Percentiles rank a stretch among this genome's conserved stretches.
Evolutionary conservation across 2,329 filamentous ascomycete species (phyloP).

Genomic region (Neofusicoccum umdonicola): DNA sequence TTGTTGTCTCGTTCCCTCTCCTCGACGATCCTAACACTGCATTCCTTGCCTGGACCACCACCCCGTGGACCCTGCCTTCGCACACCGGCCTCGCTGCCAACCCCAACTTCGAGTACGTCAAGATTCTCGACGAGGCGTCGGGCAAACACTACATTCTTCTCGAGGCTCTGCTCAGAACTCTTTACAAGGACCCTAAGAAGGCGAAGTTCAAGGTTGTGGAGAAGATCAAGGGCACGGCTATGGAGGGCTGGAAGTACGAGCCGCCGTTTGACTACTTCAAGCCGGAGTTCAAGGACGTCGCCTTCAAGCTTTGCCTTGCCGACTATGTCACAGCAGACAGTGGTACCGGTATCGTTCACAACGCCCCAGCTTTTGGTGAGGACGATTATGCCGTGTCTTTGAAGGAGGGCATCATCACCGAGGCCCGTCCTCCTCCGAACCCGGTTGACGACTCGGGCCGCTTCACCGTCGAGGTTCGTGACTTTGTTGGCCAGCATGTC

Average conservation of each 20-base stretch:
- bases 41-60: conserved; percentile 86
- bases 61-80: conserved; percentile 81
- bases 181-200: conserved; percentile 96
- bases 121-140: conserved; percentile 78
- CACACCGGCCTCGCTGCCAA: conserved; percentile 75
- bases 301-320: conserved; percentile 78
- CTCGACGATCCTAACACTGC: conserved; percentile 71
- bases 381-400: conserved; percentile 88
- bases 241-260: conserved; percentile 85
- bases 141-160: conserved; percentile 83
- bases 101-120: conserved; percentile 82
- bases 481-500: conserved; percentile 85
- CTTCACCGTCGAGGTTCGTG: conserved; percentile 72
- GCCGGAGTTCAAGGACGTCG: conserved; percentile 80
- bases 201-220: conserved; percentile 83
- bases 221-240: conserved; percentile 77
- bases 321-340: conserved; percentile 85
- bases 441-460: conserved; percentile 82
- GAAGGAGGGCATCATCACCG: conserved; percentile 72
- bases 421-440: conserved; percentile 77
- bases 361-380: conserved; percentile 90
- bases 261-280: conserved; percentile 89
- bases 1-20: conserved; percentile 85
- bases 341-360: conserved; percentile 91
- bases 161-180: conserved; percentile 73